These are phyloP conservation scores for Penicillium egyptiacum DNA, from an alignment of 495 filamentous ascomycete genomes.

Conservation along the genomic window DNA sequence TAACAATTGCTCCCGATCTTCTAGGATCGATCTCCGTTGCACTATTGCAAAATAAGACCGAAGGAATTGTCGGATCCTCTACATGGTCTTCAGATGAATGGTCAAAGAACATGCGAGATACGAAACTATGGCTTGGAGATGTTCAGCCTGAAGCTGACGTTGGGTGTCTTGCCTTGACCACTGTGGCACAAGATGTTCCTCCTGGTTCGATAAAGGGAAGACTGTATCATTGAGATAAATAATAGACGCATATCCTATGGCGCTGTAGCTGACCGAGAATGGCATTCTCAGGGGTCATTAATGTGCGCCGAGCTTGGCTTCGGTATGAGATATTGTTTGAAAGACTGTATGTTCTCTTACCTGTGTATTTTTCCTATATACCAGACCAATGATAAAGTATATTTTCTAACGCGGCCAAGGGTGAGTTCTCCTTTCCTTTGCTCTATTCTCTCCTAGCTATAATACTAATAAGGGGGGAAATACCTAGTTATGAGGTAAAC, in stretches of 20 bases:
- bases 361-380: not conserved
- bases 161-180: not conserved
- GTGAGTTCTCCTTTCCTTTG: no score
- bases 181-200: not conserved
- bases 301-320: not conserved
- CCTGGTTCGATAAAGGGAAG: not conserved
- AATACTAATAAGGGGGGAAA: no score
- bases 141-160: constrained; percentile 2
- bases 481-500: no score
- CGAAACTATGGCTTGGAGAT: constrained; percentile 1
- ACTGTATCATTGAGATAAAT: not conserved
- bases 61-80: not conserved
- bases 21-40: not conserved
- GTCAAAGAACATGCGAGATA: not conserved
- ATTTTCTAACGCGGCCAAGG: no score
- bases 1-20: not conserved
- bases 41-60: not conserved
- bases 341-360: not conserved
- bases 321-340: not conserved
- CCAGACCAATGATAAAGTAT: not conserved
- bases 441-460: no score
- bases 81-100: constrained; percentile 1
- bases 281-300: no score
- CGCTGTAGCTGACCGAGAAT: not conserved
- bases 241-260: not conserved